Percentiles rank a stretch among this genome's conserved stretches.
Conservation (phyloP, 1,139 yeast species). For the Lizanozyma gosingica region DNA sequence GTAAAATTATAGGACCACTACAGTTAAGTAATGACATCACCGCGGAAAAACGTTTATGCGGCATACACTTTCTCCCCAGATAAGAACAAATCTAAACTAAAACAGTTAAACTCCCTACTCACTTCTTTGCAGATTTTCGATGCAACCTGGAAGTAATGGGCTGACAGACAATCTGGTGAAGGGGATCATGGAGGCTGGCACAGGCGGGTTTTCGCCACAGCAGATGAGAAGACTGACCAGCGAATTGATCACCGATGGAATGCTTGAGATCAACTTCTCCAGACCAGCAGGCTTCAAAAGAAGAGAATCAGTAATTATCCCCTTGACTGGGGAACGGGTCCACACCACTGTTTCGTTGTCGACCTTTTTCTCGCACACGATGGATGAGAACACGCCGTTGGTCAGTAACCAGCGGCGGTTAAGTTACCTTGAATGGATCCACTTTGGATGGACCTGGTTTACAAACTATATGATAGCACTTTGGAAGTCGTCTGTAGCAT, state of each 20-base stretch:
- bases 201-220: not conserved
- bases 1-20: too few relatives aligned
- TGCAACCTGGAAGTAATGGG: not conserved
- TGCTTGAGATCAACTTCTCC: not conserved
- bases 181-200: not conserved
- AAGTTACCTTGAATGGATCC: slow-evolving; percentile 1
- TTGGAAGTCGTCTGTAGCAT: slow-evolving; percentile 6
- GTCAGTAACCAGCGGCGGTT: slow-evolving; percentile 2
- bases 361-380: slow-evolving; percentile 2
- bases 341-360: slow-evolving; percentile 4
- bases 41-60: too few relatives aligned
- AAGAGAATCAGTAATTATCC: not conserved
- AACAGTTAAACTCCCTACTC: too few relatives aligned
- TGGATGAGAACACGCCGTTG: slow-evolving; percentile 2
- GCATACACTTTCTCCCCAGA: too few relatives aligned
- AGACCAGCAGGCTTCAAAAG: not conserved
- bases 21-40: too few relatives aligned
- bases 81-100: too few relatives aligned
- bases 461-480: slow-evolving; percentile 9
- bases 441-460: not conserved
- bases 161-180: not conserved
- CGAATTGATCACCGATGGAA: not conserved
- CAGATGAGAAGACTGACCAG: not conserved
- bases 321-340: not conserved
- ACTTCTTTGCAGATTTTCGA: too few relatives aligned